A percentile compares a stretch with the other conserved stretches of the same genome.
Evolutionary conservation across 345 rosid species (phyloP).

Genomic region (Pistacia vera): DNA sequence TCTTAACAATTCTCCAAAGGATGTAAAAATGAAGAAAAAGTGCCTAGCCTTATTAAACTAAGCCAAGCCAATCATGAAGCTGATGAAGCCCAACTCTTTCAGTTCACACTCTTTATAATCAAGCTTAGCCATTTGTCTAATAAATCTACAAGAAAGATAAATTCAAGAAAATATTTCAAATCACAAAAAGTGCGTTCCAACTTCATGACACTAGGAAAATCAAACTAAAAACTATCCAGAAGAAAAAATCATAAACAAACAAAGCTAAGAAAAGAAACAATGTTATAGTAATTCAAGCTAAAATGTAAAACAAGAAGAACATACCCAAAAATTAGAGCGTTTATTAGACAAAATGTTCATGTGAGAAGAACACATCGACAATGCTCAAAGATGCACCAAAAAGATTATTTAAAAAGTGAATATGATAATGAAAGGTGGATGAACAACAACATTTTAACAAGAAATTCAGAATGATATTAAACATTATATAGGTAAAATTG

Average conservation of each 20-base stretch:
- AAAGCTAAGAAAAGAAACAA: not conserved
- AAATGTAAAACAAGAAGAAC: not conserved
- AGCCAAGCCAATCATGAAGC: not conserved
- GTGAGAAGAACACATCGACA: not conserved
- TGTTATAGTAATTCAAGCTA: not conserved
- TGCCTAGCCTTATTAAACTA: too few species aligned
- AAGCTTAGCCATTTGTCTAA: not conserved
- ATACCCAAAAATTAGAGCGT: not conserved
- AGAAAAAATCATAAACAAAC: not conserved
- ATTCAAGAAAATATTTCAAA: not conserved
- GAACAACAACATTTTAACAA: not conserved
- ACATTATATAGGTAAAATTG: not conserved
- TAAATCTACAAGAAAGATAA: not conserved
- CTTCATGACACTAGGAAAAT: not conserved
- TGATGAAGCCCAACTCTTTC: not conserved
- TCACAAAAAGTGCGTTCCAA: not conserved
- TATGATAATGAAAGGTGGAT: not conserved
- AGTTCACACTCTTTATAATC: not conserved
- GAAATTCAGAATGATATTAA: not conserved
- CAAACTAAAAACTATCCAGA: not conserved
- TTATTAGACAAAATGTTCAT: not conserved
- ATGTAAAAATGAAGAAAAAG: too few species aligned
- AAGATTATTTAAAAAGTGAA: not conserved
- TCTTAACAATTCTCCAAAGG: not conserved
- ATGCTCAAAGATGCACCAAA: not conserved